Conservation (phyloP, 2,329 filamentous ascomycete species). For the Intubia oerlemansii region DNA sequence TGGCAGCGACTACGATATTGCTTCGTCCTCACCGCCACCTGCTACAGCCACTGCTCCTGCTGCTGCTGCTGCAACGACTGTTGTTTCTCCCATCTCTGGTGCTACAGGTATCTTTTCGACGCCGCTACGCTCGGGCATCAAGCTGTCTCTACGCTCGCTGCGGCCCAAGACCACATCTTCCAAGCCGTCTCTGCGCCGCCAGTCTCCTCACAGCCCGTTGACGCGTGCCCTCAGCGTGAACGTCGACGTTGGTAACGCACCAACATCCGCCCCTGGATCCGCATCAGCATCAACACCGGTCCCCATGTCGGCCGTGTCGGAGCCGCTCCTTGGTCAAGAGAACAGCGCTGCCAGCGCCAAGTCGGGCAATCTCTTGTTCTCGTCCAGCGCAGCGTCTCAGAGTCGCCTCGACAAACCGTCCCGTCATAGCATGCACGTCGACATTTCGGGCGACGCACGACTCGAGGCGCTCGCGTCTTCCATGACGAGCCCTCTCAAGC, state of each 20-base stretch:
- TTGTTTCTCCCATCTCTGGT: no score
- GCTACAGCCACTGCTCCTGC: no score
- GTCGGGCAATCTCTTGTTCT: slow-evolving; percentile 11
- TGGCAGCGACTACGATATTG: no score
- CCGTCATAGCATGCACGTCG: slow-evolving; percentile 34
- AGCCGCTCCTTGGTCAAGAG: slow-evolving; percentile 17
- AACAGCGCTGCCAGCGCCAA: slow-evolving; percentile 16
- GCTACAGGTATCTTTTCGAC: slow-evolving; percentile 34
- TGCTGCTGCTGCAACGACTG: no score
- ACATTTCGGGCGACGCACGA: slow-evolving; percentile 29
- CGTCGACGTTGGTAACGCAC: slow-evolving; percentile 48
- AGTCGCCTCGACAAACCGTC: slow-evolving; percentile 21
- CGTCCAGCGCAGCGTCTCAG: no score
- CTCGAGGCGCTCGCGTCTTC: slow-evolving; percentile 25
- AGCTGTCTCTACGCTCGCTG: slow-evolving; percentile 42
- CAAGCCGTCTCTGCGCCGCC: slow-evolving; percentile 38
- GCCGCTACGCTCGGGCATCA: slow-evolving; percentile 43
- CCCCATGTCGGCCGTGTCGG: slow-evolving; percentile 12
- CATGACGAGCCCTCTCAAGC: slow-evolving; percentile 69
- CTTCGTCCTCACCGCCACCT: no score
- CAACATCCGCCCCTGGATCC: slow-evolving; percentile 26
- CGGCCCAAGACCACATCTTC: slow-evolving; percentile 34
- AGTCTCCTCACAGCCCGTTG: slow-evolving; percentile 61
- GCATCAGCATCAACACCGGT: slow-evolving; percentile 17
- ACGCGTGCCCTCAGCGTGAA: slow-evolving; percentile 55